Percentiles rank a stretch among this genome's conserved stretches.
Evolutionary conservation across 2,329 filamentous ascomycete genomes (phyloP).

Genomic region (Diaporthe sp.): DNA sequence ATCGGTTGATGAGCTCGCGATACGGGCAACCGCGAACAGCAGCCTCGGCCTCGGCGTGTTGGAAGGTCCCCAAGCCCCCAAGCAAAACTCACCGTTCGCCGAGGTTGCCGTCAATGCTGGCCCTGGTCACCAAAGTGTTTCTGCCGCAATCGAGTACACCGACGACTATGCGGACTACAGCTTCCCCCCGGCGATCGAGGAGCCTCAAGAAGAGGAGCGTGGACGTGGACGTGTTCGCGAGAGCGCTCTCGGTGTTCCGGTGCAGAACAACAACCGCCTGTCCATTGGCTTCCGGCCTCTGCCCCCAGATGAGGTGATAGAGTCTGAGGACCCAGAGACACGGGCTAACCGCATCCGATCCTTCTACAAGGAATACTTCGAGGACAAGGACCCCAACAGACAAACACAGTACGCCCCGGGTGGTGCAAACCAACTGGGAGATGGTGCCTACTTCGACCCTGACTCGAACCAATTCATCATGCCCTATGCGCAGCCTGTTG

Average conservation of each 20-base stretch:
- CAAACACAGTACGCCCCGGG: slow-evolving; percentile 35
- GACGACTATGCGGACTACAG: slow-evolving; percentile 53
- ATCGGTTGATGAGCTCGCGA: slow-evolving; percentile 37
- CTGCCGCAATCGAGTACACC: slow-evolving; percentile 51
- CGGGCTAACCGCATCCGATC: slow-evolving; percentile 97
- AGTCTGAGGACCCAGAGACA: slow-evolving; percentile 91
- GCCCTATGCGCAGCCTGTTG: slow-evolving; percentile 87
- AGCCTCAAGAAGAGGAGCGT: slow-evolving; percentile 45
- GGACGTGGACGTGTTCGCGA: slow-evolving; percentile 54
- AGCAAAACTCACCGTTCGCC: slow-evolving; percentile 30
- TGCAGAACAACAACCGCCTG: slow-evolving; percentile 69
- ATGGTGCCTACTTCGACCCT: slow-evolving; percentile 77
- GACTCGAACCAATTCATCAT: slow-evolving; percentile 80
- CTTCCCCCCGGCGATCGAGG: slow-evolving; percentile 42
- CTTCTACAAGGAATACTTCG: slow-evolving; percentile 99
- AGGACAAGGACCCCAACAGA: slow-evolving; percentile 72
- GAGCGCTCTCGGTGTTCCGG: slow-evolving; percentile 66
- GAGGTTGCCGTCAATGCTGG: slow-evolving; percentile 34
- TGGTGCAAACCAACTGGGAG: slow-evolving; percentile 74
- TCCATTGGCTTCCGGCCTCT: slow-evolving; percentile 85
- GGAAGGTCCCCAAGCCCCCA: slow-evolving; percentile 38
- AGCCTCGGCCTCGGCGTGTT: slow-evolving; percentile 40
- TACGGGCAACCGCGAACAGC: slow-evolving; percentile 27
- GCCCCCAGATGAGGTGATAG: slow-evolving; percentile 84
- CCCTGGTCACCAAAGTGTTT: slow-evolving; percentile 43